These are phyloP conservation scores for Euphorbia corollata DNA, from an alignment of 441 rosid species.

Conservation along the genomic window DNA sequence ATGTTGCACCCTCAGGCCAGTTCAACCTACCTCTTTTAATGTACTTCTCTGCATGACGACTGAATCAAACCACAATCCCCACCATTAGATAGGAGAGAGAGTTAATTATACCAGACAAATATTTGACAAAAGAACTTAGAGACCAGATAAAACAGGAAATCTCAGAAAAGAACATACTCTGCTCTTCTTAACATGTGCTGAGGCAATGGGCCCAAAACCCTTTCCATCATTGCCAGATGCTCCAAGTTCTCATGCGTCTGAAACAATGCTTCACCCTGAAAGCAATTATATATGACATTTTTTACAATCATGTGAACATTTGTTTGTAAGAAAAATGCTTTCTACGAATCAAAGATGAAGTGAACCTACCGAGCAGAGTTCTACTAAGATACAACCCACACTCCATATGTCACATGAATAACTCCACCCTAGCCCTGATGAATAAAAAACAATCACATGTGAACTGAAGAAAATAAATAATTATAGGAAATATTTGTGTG, in stretches of 20 bases:
- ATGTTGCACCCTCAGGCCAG: constrained; percentile 63
- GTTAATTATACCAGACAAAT: not conserved
- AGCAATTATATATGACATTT: constrained; percentile 1
- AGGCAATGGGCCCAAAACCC: constrained; percentile 61
- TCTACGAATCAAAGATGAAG: not conserved
- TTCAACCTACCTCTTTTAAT: constrained; percentile 51
- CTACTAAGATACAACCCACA: constrained; percentile 61
- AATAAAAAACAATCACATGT: constrained; percentile 12
- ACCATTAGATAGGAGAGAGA: constrained; percentile 1
- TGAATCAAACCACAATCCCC: constrained; percentile 21
- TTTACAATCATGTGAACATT: not conserved
- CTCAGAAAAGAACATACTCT: constrained; percentile 33
- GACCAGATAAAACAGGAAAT: not conserved
- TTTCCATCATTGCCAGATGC: constrained; percentile 78
- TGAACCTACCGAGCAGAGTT: constrained; percentile 55
- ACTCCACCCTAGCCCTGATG: constrained; percentile 65
- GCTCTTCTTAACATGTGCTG: constrained; percentile 49
- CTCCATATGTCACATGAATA: constrained; percentile 70
- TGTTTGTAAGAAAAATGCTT: not conserved
- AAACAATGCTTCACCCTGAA: constrained; percentile 65
- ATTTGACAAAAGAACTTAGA: constrained; percentile 3
- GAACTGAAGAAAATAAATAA: constrained; percentile 1
- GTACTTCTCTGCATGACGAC: constrained; percentile 58
- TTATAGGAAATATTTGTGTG: not conserved
- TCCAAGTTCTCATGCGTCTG: constrained; percentile 66